Percentiles rank a stretch among this genome's conserved stretches.
phyloP scores from a whole-genome alignment of 805 yeast genomes.

The Schizosaccharomyces octosporus region DNA sequence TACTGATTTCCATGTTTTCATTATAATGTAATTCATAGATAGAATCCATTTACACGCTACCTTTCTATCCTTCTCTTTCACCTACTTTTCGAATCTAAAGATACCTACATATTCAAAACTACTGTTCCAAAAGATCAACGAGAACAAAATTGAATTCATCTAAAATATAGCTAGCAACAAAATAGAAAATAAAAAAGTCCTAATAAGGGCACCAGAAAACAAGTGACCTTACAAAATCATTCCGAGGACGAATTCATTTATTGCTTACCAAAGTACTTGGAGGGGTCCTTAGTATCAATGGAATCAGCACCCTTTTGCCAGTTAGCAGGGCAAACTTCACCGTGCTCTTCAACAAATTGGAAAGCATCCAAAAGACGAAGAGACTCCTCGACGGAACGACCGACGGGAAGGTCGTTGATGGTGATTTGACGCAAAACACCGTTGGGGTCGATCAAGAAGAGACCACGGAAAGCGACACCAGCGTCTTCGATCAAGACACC shows the following conservation, averaged over 20 bases:
- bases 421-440: conserved; percentile 89
- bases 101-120: too few relatives aligned
- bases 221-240: not conserved
- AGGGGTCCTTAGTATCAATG: conserved; percentile 54
- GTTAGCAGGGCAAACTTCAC: conserved; percentile 99
- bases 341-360: conserved; percentile 97
- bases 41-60: too few relatives aligned
- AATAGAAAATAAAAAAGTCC: too few relatives aligned
- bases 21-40: too few relatives aligned
- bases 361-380: conserved; percentile 93
- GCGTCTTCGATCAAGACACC: conserved; percentile 93
- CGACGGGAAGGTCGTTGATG: conserved; percentile 96
- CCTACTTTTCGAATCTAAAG: too few relatives aligned
- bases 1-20: too few relatives aligned
- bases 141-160: too few relatives aligned
- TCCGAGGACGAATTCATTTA: not conserved
- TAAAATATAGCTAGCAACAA: too few relatives aligned
- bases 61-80: too few relatives aligned
- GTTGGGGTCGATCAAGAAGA: conserved; percentile 89
- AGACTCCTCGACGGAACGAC: conserved; percentile 95
- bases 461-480: conserved; percentile 94
- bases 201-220: not conserved
- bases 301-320: conserved; percentile 88
- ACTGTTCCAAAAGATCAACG: too few relatives aligned
- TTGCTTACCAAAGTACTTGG: conserved; percentile 37